Evolutionary conservation across 768 basidiomycete genomes (phyloP), one percentile per base, ranked within the genome.

Genomic region (Mycena venus): DNA sequence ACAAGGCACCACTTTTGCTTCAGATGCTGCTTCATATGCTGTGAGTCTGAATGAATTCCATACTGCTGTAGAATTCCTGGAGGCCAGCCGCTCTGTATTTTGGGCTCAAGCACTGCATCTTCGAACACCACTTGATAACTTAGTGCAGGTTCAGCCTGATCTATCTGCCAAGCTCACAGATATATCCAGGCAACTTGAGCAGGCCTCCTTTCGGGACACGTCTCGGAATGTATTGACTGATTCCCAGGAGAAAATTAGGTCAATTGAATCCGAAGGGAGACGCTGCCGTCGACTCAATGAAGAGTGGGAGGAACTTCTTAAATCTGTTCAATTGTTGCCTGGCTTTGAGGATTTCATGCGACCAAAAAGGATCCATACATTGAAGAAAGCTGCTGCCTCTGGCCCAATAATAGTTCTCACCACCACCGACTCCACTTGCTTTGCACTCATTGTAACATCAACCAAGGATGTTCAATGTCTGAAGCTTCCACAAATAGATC

Each of bases 221-320:
- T 10, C 12, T 17, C 12, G 19, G 4, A 14, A 17, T 10, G 12
- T 42, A 42, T 17, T 42, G 15, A 42, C 42, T 11, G 51, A 25
- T 42, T 42, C 55, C 59, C 19, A n/a, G n/a, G n/a, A n/a, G 65
- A 67, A 78, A 31, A 59, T 73, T 25, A 56, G 79, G 3, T 64
- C 68, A 2, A 29, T 77, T 31, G 73, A 82, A 25, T 72, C 75
- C 8, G 76, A 79, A 56, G 75, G 70, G 19, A 60, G 32, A 11
- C 58, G 49, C 5, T 79, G 78, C 32, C 19, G 77, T 9, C 44
- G 64, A 40, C 77, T 80, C 12, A 78, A 79, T 17, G 56, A 74
- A 31, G 70, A 78, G 55, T 77, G 78, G 72, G 74, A 79, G 12
- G 29, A 68, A 29, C 42, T 79, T 15, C 62, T 79, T 4, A 53